Evolutionary conservation across 2,329 filamentous ascomycete species (phyloP).

Genomic region (Macrophomina tecta): DNA sequence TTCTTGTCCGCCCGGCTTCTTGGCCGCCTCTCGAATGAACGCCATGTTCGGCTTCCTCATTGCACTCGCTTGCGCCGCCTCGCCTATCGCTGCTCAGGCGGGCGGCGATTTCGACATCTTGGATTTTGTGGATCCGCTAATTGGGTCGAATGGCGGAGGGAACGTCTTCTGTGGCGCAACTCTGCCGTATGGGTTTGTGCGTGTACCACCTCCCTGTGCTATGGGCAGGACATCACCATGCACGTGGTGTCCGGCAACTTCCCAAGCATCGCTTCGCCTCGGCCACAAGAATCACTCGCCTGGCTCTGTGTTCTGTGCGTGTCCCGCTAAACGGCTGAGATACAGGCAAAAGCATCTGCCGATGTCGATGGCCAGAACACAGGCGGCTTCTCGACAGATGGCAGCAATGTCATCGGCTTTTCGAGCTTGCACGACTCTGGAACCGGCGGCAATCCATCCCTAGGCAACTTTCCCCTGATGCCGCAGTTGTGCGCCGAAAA

Average conservation of each 20-base stretch:
- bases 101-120: slow-evolving; percentile 36
- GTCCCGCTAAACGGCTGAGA: slow-evolving; percentile 56
- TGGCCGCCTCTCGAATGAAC: background rate
- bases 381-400: slow-evolving; percentile 60
- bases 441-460: slow-evolving; percentile 58
- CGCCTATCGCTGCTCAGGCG: background rate
- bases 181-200: slow-evolving; percentile 50
- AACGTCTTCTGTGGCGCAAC: slow-evolving; percentile 56
- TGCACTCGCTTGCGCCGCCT: background rate
- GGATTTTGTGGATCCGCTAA: slow-evolving; percentile 50
- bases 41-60: slow-evolving; percentile 2
- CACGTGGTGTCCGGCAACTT: no score
- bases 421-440: slow-evolving; percentile 45
- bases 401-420: slow-evolving; percentile 52
- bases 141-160: slow-evolving; percentile 51
- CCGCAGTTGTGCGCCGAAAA: slow-evolving; percentile 68
- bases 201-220: no score
- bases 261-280: no score
- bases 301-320: background rate
- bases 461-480: slow-evolving; percentile 78
- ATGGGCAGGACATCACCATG: no score
- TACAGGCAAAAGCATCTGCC: slow-evolving; percentile 45
- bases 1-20: background rate
- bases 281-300: no score
- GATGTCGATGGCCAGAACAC: slow-evolving; percentile 59